Conservation (phyloP, 139 green algal species). For the Ettlia oleoabundans region DNA sequence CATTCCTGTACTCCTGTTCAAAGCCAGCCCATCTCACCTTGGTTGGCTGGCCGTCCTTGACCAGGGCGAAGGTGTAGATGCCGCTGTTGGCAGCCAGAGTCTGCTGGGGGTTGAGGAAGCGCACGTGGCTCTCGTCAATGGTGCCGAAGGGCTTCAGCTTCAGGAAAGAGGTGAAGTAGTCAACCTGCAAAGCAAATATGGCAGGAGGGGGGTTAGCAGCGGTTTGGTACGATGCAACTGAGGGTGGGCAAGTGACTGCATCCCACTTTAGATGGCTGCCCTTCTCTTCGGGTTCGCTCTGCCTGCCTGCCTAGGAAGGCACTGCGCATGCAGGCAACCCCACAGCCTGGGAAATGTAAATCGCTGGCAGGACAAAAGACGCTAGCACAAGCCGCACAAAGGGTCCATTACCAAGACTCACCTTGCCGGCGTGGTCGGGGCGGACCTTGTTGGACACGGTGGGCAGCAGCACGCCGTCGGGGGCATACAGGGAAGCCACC, state of each 20-base stretch:
- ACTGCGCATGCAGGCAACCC: no score
- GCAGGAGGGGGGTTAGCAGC: no score
- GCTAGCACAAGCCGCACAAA: no score
- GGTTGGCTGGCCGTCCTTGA: not conserved
- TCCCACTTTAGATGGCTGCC: no score
- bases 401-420: no score
- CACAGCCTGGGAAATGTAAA: no score
- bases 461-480: not conserved
- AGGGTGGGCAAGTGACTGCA: no score
- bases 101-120: not conserved
- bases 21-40: not conserved
- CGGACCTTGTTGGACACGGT: not conserved
- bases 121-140: not conserved
- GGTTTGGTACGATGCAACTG: no score
- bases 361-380: no score
- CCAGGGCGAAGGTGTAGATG: not conserved
- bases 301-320: no score
- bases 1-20: not conserved
- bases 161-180: constrained; percentile 7
- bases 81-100: constrained; percentile 1
- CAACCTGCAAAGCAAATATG: no score
- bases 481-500: not conserved
- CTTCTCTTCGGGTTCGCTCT: no score
- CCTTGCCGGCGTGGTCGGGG: not conserved
- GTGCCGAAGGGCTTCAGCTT: constrained; percentile 1